Evolutionary conservation across 2,329 filamentous ascomycete species (phyloP).

Genomic region (Colletotrichum chrysophilum): DNA sequence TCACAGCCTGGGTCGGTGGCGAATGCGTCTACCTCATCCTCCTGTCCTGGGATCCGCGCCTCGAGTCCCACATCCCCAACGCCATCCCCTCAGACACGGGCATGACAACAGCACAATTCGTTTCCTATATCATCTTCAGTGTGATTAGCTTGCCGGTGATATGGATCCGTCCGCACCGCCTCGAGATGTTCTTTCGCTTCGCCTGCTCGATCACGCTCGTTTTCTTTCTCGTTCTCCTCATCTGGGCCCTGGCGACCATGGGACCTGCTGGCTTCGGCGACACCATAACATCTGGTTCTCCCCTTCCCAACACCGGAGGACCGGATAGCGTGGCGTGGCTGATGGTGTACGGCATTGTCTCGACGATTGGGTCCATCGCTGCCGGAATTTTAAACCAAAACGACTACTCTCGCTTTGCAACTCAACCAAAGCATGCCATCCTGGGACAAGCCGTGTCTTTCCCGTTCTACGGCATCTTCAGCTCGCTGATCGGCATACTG

Average conservation of each 20-base stretch:
- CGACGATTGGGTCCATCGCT: slow-evolving; percentile 41
- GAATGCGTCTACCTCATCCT: slow-evolving; percentile 51
- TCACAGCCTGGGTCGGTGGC: slow-evolving; percentile 52
- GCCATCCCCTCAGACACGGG: slow-evolving; percentile 43
- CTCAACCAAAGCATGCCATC: slow-evolving; percentile 34
- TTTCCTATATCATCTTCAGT: slow-evolving; percentile 49
- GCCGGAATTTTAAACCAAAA: slow-evolving; percentile 44
- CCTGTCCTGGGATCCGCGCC: slow-evolving; percentile 47
- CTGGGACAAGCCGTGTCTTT: slow-evolving; percentile 39
- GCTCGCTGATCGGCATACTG: slow-evolving; percentile 43
- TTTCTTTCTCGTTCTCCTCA: slow-evolving; percentile 46
- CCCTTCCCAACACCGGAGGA: slow-evolving; percentile 30
- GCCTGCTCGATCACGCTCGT: slow-evolving; percentile 42
- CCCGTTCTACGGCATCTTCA: slow-evolving; percentile 39
- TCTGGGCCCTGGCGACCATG: slow-evolving; percentile 51
- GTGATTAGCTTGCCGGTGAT: slow-evolving; percentile 47
- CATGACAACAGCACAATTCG: slow-evolving; percentile 49
- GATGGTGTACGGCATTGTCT: slow-evolving; percentile 40
- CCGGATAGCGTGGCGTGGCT: slow-evolving; percentile 38
- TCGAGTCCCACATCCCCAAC: slow-evolving; percentile 47
- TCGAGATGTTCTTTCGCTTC: slow-evolving; percentile 46
- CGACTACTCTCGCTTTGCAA: slow-evolving; percentile 41
- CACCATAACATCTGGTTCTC: slow-evolving; percentile 26
- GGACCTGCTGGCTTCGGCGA: slow-evolving; percentile 42
- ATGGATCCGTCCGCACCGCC: slow-evolving; percentile 47